Percentiles rank a stretch among this genome's conserved stretches.
These are phyloP conservation scores for Komagataea norvegica DNA, from an alignment of 1,139 yeast species.

Conservation along the genomic window DNA sequence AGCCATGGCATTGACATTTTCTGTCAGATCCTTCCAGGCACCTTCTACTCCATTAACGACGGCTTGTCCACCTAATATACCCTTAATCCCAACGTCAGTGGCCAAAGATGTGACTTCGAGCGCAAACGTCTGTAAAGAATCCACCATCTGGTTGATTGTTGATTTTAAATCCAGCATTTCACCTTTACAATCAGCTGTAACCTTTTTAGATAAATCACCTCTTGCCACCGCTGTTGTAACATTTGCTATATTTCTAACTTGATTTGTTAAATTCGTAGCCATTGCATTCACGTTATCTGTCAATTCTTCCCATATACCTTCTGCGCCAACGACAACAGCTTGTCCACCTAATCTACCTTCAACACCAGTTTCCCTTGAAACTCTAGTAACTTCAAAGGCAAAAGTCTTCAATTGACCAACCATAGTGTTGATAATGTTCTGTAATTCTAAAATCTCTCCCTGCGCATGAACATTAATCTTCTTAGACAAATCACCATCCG, in stretches of 20 bases:
- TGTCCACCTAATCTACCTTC: conserved; percentile 90
- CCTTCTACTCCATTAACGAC: conserved; percentile 91
- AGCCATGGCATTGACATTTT: conserved; percentile 87
- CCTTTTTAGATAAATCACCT: conserved; percentile 84
- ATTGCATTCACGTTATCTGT: conserved; percentile 87
- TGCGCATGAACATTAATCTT: conserved; percentile 89
- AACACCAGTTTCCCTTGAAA: conserved; percentile 88
- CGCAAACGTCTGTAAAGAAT: conserved; percentile 83
- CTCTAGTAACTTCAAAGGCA: conserved; percentile 85
- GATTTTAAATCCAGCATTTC: conserved; percentile 90
- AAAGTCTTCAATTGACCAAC: conserved; percentile 84
- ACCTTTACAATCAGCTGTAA: conserved; percentile 87
- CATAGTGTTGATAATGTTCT: conserved; percentile 79
- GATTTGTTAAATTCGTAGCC: conserved; percentile 89
- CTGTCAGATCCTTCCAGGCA: conserved; percentile 89
- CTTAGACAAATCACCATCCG: conserved; percentile 81
- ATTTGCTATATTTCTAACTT: conserved; percentile 89
- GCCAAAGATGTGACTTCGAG: conserved; percentile 83
- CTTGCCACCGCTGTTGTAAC: conserved; percentile 91
- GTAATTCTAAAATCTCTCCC: conserved; percentile 79
- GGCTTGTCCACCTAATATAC: conserved; percentile 88
- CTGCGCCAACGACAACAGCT: conserved; percentile 86
- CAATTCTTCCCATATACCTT: conserved; percentile 90
- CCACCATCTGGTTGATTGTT: conserved; percentile 91
- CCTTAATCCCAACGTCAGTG: conserved; percentile 85